phyloP scores from a whole-genome alignment of 2,329 filamentous ascomycete genomes.

The Colletotrichum higginsianum region DNA sequence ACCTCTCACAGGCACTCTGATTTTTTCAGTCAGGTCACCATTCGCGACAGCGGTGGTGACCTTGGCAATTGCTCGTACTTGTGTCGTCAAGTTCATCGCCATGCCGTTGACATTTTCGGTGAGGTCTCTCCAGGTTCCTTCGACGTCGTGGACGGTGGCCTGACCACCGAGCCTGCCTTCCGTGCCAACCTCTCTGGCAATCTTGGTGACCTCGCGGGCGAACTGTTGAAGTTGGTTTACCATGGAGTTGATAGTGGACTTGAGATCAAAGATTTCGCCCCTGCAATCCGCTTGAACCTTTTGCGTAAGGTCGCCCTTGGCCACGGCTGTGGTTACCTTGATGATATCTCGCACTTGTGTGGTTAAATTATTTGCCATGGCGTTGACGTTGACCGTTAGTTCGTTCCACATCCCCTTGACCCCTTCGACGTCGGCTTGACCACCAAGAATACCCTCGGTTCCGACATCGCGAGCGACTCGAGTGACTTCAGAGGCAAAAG shows the following conservation, averaged over 20 bases:
- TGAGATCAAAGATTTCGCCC: conserved; percentile 94
- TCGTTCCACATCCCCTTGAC: conserved; percentile 93
- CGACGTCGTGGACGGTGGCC: conserved; percentile 94
- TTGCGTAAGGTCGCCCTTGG: conserved; percentile 92
- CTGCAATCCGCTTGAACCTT: conserved; percentile 95
- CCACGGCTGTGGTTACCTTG: conserved; percentile 80
- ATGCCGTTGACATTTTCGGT: conserved; percentile 98
- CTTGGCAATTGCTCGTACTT: conserved; percentile 97
- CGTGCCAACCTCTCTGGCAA: conserved; percentile 96
- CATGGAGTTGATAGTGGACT: conserved; percentile 99
- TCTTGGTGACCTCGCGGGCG: conserved; percentile 95
- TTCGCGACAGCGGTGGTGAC: conserved; percentile 96
- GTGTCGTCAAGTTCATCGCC: conserved; percentile 97
- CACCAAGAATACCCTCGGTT: conserved; percentile 86
- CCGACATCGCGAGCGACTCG: conserved; percentile 87
- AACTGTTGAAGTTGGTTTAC: conserved; percentile 98
- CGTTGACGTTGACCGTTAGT: conserved; percentile 87
- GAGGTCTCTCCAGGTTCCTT: conserved; percentile 96
- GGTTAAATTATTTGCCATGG: conserved; percentile 89
- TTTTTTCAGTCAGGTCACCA: conserved; percentile 96
- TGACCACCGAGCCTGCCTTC: conserved; percentile 95
- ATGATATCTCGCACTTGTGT: conserved; percentile 97
- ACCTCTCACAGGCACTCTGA: conserved; percentile 91
- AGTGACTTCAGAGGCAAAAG: conserved; percentile 87
- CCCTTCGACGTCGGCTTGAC: conserved; percentile 86